Base-by-base conservation (phyloP, 495 filamentous ascomycete species). In the Aspergillus saccharolyticus region DNA sequence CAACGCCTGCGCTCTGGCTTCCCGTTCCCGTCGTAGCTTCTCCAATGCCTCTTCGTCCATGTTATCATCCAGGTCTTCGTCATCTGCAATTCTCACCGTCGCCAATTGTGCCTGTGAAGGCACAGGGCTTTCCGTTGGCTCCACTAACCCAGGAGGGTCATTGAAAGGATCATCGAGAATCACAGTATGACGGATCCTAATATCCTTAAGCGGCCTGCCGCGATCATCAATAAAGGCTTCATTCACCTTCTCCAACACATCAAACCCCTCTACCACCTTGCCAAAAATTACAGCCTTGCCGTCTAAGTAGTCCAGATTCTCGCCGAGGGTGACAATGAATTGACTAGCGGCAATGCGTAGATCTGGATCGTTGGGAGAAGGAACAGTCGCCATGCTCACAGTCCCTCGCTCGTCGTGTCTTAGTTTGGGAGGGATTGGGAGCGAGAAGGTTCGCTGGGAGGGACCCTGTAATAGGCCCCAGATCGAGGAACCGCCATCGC, bases 281-380 rank as follows among this genome's bases (percentile, higher is more conserved):
- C 92, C 92, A 73, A 96, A 97, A 44, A 96, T 88, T n/a, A 90
- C 89, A 1, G 88, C 89, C 66, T 92, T 94, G 55, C 89, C 90
- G 69, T 97, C 90, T 24, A 97, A 74, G 63, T 88, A 92, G 59
- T 96, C 92, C 3, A 93, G 81, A 58, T 89, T 85, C 53, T 95
- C 89, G 24, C 89, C 92, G 4, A 93, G 77, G 5, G 92, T 97
- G 53, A 97, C 81, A 59, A 96, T 81, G 70, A 97, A 97, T 70
- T 97, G 92, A 63, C 90, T 95, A 4, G 82, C 90, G 2, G 90
- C 89, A 3, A 94, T 69, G 20, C 90, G 83, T 59, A 84, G 83
- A 60, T 96, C 92, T 3, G 89, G 89, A 64, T 97, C 88, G 33
- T 81, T 79, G 3, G 85, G 76, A 22, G 87, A 82, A 18, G 89